These are phyloP conservation scores for Roridomyces roridus DNA, from an alignment of 768 basidiomycete species.

Conservation along the genomic window DNA sequence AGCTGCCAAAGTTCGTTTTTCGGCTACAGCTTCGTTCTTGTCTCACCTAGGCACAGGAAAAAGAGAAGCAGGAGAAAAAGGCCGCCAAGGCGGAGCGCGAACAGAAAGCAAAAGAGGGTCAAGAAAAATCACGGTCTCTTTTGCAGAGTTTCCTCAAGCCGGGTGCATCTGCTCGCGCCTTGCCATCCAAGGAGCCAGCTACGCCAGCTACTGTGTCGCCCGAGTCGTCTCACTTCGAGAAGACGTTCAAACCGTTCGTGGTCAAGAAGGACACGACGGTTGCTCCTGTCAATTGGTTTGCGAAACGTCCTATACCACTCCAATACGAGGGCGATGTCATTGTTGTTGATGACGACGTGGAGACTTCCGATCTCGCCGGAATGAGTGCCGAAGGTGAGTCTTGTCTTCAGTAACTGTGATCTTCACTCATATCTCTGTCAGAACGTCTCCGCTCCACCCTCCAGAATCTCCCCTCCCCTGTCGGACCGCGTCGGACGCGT, in stretches of 20 bases:
- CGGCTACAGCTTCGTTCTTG: not conserved
- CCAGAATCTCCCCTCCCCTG: constrained; percentile 37
- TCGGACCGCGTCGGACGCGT: constrained; percentile 25
- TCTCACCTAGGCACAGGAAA: constrained; percentile 53
- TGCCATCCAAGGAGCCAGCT: constrained; percentile 30
- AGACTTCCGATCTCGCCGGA: constrained; percentile 31
- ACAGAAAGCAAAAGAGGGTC: constrained; percentile 71
- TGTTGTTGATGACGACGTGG: constrained; percentile 61
- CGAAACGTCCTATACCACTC: constrained; percentile 9
- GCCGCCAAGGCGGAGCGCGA: constrained; percentile 73
- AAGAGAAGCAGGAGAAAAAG: constrained; percentile 71
- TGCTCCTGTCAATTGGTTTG: constrained; percentile 79
- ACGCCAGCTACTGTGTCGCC: constrained; percentile 39
- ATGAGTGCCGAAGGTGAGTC: constrained; percentile 50
- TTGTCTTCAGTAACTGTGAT: not conserved
- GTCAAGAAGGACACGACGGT: constrained; percentile 76
- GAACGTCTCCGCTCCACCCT: constrained; percentile 48
- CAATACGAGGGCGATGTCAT: constrained; percentile 55
- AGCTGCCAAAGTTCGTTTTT: constrained; percentile 52
- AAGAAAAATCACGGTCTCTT: constrained; percentile 74
- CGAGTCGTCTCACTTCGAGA: constrained; percentile 67
- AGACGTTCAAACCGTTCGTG: constrained; percentile 79
- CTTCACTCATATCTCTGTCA: constrained; percentile 25
- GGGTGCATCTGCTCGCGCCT: constrained; percentile 44
- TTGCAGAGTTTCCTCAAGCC: constrained; percentile 85